A percentile compares a stretch with the other conserved stretches of the same genome.
Evolutionary conservation across 371 early-diverging fungal species (phyloP).

Genomic region (Lichtheimia ornata): DNA sequence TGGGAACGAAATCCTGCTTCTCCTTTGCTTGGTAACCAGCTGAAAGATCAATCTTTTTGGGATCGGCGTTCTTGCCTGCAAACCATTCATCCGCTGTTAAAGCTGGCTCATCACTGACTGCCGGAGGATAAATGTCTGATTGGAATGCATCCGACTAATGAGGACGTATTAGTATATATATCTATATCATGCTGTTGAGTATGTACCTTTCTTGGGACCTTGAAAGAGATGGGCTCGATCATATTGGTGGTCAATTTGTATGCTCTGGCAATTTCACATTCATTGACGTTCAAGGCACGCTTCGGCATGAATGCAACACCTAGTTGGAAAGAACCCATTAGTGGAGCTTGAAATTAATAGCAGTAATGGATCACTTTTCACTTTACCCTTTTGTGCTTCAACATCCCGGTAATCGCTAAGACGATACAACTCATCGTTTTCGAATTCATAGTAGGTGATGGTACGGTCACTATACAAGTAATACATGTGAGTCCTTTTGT

Average conservation of each 20-base stretch:
- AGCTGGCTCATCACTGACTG: slow-evolving; percentile 80
- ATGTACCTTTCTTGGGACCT: slow-evolving; percentile 91
- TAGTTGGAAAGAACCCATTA: not conserved
- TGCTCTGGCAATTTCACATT: slow-evolving; percentile 90
- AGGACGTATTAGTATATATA: not conserved
- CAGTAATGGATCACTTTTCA: not conserved
- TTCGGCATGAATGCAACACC: slow-evolving; percentile 93
- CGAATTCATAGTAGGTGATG: slow-evolving; percentile 97
- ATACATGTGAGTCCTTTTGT: not conserved
- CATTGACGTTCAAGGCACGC: slow-evolving; percentile 82
- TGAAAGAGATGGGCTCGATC: slow-evolving; percentile 96
- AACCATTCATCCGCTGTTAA: slow-evolving; percentile 92
- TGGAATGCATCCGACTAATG: slow-evolving; percentile 94
- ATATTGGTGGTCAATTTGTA: slow-evolving; percentile 86
- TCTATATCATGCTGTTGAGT: too few relatives aligned
- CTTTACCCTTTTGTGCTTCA: slow-evolving; percentile 89
- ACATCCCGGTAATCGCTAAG: slow-evolving; percentile 88
- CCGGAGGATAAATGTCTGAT: slow-evolving; percentile 91
- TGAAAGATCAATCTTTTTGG: slow-evolving; percentile 83
- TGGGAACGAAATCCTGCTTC: slow-evolving; percentile 76
- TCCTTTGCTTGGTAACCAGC: slow-evolving; percentile 70
- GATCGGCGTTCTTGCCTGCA: slow-evolving; percentile 78
- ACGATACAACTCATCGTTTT: slow-evolving; percentile 77
- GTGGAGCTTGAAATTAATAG: not conserved
- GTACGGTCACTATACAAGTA: slow-evolving; percentile 85